Evolutionary conservation across 495 filamentous ascomycete species (phyloP).

Genomic region (Neurospora sublineolata): DNA sequence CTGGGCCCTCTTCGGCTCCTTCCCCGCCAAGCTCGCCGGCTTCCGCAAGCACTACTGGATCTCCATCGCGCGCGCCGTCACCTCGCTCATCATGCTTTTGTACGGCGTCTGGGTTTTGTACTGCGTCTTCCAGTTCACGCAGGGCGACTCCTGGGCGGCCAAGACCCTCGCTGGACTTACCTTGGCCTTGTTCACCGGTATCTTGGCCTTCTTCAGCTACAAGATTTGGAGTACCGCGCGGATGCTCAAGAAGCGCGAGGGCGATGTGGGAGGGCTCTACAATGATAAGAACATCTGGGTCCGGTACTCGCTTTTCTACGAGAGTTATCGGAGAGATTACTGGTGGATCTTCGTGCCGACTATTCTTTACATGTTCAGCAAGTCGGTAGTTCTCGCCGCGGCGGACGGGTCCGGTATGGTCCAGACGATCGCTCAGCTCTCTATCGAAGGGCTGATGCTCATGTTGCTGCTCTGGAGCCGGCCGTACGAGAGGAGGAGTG

Average conservation of each 20-base stretch:
- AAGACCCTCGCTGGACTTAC: conserved; percentile 77
- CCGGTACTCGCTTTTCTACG: conserved; percentile 96
- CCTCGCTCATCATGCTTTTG: conserved; percentile 77
- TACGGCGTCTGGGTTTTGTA: conserved; percentile 95
- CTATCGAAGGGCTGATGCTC: conserved; percentile 63
- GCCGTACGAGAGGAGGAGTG: conserved; percentile 73
- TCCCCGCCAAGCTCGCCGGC: conserved; percentile 65
- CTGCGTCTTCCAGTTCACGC: conserved; percentile 88
- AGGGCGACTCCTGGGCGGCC: conserved; percentile 92
- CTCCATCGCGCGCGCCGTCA: conserved; percentile 75
- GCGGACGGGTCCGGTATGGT: conserved; percentile 76
- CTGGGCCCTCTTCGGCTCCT: conserved; percentile 82
- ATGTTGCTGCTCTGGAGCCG: conserved; percentile 69
- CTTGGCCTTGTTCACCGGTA: conserved; percentile 62
- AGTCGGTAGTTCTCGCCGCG: conserved; percentile 77
- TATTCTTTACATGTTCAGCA: conserved; percentile 88
- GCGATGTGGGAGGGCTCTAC: conserved; percentile 62
- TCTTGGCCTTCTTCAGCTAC: conserved; percentile 68
- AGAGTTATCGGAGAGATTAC: conserved; percentile 80
- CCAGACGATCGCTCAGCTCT: conserved; percentile 67
- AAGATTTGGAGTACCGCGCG: conserved; percentile 71
- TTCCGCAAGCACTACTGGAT: conserved; percentile 98
- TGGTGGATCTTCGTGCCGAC: conserved; percentile 94
- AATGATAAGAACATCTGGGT: conserved; percentile 86
- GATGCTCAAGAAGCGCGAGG: conserved; percentile 60